A percentile compares a stretch with the other conserved stretches of the same genome.
phyloP scores from a whole-genome alignment of 208 protist genomes.

The Leishmania braziliensis region DNA sequence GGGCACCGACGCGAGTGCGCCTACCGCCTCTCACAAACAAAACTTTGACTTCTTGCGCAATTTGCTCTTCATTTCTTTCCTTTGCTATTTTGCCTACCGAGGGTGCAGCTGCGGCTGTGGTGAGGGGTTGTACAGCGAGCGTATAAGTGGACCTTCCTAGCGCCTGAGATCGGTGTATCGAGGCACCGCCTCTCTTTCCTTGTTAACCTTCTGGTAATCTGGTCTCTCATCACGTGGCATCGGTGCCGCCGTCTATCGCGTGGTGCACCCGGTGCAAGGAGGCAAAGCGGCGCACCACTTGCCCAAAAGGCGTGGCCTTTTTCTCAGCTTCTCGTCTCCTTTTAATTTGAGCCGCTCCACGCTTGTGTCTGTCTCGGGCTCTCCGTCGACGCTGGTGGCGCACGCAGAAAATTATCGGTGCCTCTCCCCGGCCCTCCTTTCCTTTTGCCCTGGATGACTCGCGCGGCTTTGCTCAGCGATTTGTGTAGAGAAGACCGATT shows the following conservation, averaged over 20 bases:
- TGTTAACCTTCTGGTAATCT: neutral
- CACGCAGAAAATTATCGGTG: neutral
- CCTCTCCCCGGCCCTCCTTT: neutral
- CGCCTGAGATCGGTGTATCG: neutral
- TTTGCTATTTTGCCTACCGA: neutral
- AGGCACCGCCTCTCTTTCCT: neutral
- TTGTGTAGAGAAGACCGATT: neutral
- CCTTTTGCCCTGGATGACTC: neutral
- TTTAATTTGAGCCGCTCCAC: neutral
- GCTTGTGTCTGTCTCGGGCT: too few relatives aligned
- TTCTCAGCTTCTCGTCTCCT: neutral
- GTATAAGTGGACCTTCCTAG: neutral
- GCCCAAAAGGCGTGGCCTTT: neutral
- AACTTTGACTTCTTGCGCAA: neutral
- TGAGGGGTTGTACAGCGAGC: neutral
- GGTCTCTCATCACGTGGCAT: neutral
- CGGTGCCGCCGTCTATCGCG: neutral
- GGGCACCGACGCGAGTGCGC: neutral
- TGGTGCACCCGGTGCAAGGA: neutral
- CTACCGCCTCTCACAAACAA: neutral
- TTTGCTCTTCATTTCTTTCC: neutral
- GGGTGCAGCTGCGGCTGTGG: neutral
- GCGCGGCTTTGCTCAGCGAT: neutral
- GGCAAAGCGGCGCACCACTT: neutral
- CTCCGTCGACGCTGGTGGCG: neutral